Conservation (phyloP, 2,329 filamentous ascomycete species). For the Scorias spongiosa region DNA sequence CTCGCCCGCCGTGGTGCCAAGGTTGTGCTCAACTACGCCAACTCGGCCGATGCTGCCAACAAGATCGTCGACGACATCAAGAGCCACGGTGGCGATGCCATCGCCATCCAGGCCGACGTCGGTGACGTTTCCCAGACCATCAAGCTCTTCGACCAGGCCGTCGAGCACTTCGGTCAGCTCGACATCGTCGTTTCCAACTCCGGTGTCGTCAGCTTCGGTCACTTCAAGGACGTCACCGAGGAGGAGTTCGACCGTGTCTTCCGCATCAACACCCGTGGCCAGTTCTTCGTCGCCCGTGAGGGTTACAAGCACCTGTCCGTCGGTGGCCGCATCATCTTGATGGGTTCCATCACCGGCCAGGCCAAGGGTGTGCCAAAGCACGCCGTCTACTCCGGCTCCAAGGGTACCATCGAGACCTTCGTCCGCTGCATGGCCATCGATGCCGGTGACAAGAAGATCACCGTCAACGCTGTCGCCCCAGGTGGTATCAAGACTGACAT, state of each 20-base stretch:
- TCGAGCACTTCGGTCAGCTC: conserved; percentile 49
- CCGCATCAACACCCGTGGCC: conserved; percentile 45
- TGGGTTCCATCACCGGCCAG: conserved; percentile 42
- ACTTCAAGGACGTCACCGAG: conserved; percentile 38
- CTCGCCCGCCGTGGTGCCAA: conserved; percentile 50
- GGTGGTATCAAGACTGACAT: conserved; percentile 42
- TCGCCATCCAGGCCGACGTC: conserved; percentile 54
- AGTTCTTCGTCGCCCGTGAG: conserved; percentile 47
- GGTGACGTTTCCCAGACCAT: conserved; percentile 48
- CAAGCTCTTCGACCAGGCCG: conserved; percentile 46
- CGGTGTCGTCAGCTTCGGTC: conserved; percentile 39
- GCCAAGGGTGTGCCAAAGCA: conserved; percentile 41
- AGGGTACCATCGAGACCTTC: conserved; percentile 40
- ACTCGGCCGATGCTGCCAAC: conserved; percentile 48
- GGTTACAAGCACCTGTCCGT: conserved; percentile 38
- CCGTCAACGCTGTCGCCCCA: conserved; percentile 45
- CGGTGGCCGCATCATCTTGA: conserved; percentile 38
- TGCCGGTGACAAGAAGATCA: conserved; percentile 39
- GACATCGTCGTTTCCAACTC: conserved; percentile 59
- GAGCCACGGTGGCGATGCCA: conserved; percentile 45
- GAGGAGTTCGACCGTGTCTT: conserved; percentile 45
- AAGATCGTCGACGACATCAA: conserved; percentile 52
- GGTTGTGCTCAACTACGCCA: conserved; percentile 53
- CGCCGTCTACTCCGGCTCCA: conserved; percentile 38
- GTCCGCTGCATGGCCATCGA: conserved; percentile 40